A percentile compares a stretch with the other conserved stretches of the same genome.
Conservation (phyloP, 805 yeast species). For the Teunomyces barrocoloradensis region DNA sequence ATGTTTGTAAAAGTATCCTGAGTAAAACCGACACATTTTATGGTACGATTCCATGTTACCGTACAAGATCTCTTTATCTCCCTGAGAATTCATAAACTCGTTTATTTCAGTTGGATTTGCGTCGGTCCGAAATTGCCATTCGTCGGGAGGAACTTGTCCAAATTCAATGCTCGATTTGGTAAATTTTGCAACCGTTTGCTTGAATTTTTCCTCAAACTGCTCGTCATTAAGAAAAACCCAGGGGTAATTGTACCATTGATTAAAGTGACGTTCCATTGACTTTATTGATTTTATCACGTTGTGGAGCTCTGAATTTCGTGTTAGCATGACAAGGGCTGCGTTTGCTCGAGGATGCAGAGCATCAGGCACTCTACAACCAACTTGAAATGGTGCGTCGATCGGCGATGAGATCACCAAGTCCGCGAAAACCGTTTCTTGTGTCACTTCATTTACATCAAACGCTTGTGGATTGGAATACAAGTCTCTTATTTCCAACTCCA, state of each 20-base stretch:
- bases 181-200: slow-evolving; percentile 44
- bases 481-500: not conserved
- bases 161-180: slow-evolving; percentile 68
- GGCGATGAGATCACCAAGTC: not conserved
- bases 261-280: slow-evolving; percentile 82
- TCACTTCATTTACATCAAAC: not conserved
- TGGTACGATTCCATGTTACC: slow-evolving; percentile 83
- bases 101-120: slow-evolving; percentile 43
- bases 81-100: slow-evolving; percentile 68
- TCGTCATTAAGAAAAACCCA: slow-evolving; percentile 88
- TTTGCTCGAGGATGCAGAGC: slow-evolving; percentile 51
- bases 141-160: slow-evolving; percentile 55
- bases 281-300: slow-evolving; percentile 72
- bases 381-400: not conserved
- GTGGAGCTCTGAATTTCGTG: slow-evolving; percentile 73
- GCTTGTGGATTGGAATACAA: not conserved
- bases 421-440: not conserved
- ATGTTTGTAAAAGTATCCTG: slow-evolving; percentile 81
- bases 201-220: slow-evolving; percentile 66
- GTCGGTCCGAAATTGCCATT: slow-evolving; percentile 64
- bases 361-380: slow-evolving; percentile 55
- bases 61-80: slow-evolving; percentile 80
- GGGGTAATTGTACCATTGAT: slow-evolving; percentile 92
- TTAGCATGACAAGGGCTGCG: slow-evolving; percentile 82
- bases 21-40: slow-evolving; percentile 91